phyloP scores from a whole-genome alignment of 306 rosid species.

The Castanea crenata region DNA sequence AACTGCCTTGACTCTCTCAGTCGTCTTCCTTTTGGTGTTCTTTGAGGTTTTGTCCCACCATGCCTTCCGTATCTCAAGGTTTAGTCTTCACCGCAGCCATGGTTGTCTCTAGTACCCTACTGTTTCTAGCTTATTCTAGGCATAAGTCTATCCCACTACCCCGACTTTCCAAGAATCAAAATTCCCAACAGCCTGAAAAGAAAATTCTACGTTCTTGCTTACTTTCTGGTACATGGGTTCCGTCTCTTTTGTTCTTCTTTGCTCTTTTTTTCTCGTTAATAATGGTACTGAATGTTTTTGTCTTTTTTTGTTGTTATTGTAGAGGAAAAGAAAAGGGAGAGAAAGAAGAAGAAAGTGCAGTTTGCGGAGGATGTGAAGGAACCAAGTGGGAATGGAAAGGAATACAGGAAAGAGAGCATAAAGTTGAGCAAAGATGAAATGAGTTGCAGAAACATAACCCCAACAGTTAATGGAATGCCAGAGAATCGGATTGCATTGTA shows the following conservation, averaged over 20 bases:
- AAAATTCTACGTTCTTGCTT: constrained; percentile 55
- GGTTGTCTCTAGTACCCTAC: constrained; percentile 47
- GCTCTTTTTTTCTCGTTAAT: background rate
- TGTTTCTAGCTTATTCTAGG: constrained; percentile 35
- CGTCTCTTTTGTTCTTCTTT: background rate
- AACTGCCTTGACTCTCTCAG: too few species aligned
- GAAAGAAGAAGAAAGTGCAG: constrained; percentile 62
- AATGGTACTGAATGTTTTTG: background rate
- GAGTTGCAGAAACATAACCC: constrained; percentile 23
- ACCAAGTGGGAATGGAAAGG: constrained; percentile 26
- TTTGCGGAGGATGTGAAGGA: constrained; percentile 73
- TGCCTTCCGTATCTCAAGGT: constrained; percentile 47
- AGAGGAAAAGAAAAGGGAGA: constrained; percentile 47
- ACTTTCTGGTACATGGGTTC: constrained; percentile 45
- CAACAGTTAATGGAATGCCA: constrained; percentile 22
- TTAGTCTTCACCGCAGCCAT: constrained; percentile 52
- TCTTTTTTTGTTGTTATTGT: background rate
- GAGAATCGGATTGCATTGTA: constrained; percentile 46
- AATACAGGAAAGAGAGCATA: constrained; percentile 32
- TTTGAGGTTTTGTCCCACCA: background rate
- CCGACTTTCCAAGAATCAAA: background rate
- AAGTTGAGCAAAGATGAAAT: constrained; percentile 8
- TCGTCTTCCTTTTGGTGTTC: background rate
- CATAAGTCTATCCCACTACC: background rate
- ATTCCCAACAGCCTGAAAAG: constrained; percentile 21